These are phyloP conservation scores for Stephanodiscus triporus DNA, from an alignment of 108 stramenopile species.

Conservation along the genomic window DNA sequence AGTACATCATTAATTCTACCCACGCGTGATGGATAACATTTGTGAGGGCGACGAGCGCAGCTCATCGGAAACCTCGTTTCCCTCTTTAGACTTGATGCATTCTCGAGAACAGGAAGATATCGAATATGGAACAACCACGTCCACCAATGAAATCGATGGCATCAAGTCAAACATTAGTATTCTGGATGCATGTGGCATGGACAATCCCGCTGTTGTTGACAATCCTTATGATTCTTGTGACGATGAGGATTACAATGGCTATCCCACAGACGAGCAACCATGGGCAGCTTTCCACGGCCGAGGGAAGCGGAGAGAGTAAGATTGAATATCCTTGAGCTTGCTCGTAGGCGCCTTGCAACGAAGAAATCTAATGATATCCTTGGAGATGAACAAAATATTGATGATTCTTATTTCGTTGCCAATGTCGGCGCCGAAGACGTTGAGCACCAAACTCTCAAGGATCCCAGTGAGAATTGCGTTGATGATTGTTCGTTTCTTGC, in stretches of 20 bases:
- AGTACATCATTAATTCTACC: no score
- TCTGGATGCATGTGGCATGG: no score
- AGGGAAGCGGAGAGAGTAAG: background rate
- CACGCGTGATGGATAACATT: no score
- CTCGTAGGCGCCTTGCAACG: slow-evolving; percentile 9
- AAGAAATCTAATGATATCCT: background rate
- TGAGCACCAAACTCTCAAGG: background rate
- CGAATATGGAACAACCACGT: background rate
- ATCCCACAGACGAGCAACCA: slow-evolving; percentile 16
- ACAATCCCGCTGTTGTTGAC: background rate
- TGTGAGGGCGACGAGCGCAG: slow-evolving; percentile 4
- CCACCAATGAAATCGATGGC: no score
- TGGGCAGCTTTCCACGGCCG: background rate
- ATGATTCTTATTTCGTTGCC: background rate
- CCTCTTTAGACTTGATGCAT: slow-evolving; percentile 13
- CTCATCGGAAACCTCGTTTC: slow-evolving; percentile 16
- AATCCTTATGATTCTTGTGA: slow-evolving; percentile 1
- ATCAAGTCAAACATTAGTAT: no score
- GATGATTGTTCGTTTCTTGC: slow-evolving; percentile 26
- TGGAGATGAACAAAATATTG: background rate
- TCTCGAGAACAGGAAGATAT: slow-evolving; percentile 18
- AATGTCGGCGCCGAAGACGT: no score
- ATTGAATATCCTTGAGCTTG: slow-evolving; percentile 6
- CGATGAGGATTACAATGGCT: slow-evolving; percentile 22
- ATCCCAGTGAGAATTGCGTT: background rate